These are phyloP conservation scores for Ilyonectria mors-panacis DNA, from an alignment of 2,329 filamentous ascomycete species.

Conservation along the genomic window DNA sequence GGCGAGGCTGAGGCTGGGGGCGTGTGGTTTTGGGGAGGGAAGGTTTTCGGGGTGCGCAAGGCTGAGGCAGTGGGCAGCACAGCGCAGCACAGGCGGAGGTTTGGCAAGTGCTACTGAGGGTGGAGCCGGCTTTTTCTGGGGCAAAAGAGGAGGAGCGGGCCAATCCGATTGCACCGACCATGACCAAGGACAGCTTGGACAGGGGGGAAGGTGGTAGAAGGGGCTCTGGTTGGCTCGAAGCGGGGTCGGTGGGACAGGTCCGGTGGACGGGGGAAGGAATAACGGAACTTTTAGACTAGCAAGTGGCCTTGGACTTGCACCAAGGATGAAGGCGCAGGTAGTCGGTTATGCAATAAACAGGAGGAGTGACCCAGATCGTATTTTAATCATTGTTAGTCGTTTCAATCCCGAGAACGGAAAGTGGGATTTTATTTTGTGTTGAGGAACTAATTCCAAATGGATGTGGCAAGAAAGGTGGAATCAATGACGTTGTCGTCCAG, in stretches of 20 bases:
- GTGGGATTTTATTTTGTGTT: too few species aligned
- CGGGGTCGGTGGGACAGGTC: background rate
- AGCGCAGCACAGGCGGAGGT: background rate
- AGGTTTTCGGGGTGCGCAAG: slow-evolving; percentile 40
- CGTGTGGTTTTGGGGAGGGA: slow-evolving; percentile 27
- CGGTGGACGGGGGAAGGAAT: background rate
- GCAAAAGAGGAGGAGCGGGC: background rate
- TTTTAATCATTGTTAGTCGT: too few species aligned
- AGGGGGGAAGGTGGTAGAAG: background rate
- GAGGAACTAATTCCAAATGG: too few species aligned
- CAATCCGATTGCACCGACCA: background rate
- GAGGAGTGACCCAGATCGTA: too few species aligned
- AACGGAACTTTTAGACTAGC: background rate
- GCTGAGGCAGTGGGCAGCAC: slow-evolving; percentile 34
- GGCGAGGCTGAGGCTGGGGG: slow-evolving; percentile 47
- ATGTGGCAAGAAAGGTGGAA: too few species aligned
- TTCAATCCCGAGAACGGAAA: too few species aligned
- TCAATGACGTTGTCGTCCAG: too few species aligned
- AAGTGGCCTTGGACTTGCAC: background rate
- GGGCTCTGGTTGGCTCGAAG: background rate
- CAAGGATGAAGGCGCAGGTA: background rate
- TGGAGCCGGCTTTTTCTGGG: background rate
- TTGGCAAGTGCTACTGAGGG: slow-evolving; percentile 8
- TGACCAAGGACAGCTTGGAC: background rate
- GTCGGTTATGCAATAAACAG: background rate